Conservation (phyloP, 78 protist genomes). For the Cavenderia fasciculata region DNA sequence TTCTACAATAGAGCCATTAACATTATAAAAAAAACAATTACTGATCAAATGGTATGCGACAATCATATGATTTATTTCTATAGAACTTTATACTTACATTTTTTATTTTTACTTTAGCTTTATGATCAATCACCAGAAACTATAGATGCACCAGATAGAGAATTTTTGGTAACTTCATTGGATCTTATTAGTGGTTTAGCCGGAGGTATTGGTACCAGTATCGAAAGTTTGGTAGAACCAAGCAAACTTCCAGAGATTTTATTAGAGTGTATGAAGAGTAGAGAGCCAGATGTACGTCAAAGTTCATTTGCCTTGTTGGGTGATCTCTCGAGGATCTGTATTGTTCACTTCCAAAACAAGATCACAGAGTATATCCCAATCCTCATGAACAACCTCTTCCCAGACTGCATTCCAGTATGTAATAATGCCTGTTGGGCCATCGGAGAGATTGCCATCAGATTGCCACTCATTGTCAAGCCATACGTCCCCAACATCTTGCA, state of each 20-base stretch:
- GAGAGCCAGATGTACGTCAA: constrained; percentile 83
- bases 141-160: constrained; percentile 29
- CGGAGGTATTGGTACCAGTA: constrained; percentile 81
- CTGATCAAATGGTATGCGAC: neutral
- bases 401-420: constrained; percentile 76
- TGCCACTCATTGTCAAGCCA: constrained; percentile 66
- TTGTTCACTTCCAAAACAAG: constrained; percentile 23
- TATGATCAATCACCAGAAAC: neutral
- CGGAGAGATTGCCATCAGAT: constrained; percentile 85
- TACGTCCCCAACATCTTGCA: constrained; percentile 12
- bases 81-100: neutral
- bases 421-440: constrained; percentile 94
- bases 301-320: constrained; percentile 89
- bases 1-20: constrained; percentile 47
- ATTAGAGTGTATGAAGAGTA: constrained; percentile 63
- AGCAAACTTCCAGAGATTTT: constrained; percentile 70
- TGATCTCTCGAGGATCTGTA: constrained; percentile 78
- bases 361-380: constrained; percentile 63
- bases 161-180: constrained; percentile 84
- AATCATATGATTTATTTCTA: neutral
- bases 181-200: constrained; percentile 88
- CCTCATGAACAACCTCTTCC: constrained; percentile 41
- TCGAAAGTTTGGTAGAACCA: constrained; percentile 75
- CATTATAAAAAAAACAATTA: constrained; percentile 49
- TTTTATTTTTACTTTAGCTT: no score